Conservation (phyloP, 345 rosid species). For the Brassica juncea region DNA sequence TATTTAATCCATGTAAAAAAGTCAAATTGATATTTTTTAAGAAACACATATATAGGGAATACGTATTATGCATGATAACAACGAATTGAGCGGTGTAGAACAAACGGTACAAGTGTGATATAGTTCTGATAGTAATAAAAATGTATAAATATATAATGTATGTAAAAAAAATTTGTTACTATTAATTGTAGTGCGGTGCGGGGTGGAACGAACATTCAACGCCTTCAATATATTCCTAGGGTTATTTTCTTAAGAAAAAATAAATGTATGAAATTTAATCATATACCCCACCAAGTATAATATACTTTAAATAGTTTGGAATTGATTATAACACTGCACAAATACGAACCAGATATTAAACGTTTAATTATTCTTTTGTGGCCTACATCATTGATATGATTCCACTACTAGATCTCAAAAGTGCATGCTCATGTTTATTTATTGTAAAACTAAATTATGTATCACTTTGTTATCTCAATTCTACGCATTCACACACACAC, state of each 20-base stretch:
- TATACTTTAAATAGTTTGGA: neutral
- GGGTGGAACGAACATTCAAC: no score
- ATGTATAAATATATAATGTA: no score
- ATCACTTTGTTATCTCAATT: conserved; percentile 25
- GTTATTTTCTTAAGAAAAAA: neutral
- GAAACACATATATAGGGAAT: no score
- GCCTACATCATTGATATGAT: conserved; percentile 45
- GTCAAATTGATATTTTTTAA: no score
- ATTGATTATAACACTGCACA: conserved; percentile 29
- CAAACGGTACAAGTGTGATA: no score
- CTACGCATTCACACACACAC: neutral
- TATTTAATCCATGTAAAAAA: no score
- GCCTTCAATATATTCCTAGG: no score
- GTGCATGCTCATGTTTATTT: conserved; percentile 41
- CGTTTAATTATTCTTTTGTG: conserved; percentile 28
- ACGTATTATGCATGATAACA: no score
- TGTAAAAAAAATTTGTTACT: no score
- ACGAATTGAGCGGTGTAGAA: no score
- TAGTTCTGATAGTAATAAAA: no score
- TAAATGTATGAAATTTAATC: neutral
- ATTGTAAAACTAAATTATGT: conserved; percentile 25
- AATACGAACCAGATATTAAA: conserved; percentile 32
- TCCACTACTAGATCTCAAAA: conserved; percentile 41
- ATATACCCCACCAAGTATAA: conserved; percentile 28
- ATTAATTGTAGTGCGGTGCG: no score